A percentile compares a stretch with the other conserved stretches of the same genome.
phyloP scores from a whole-genome alignment of 2,329 filamentous ascomycete species.

The Boeremia exigua region DNA sequence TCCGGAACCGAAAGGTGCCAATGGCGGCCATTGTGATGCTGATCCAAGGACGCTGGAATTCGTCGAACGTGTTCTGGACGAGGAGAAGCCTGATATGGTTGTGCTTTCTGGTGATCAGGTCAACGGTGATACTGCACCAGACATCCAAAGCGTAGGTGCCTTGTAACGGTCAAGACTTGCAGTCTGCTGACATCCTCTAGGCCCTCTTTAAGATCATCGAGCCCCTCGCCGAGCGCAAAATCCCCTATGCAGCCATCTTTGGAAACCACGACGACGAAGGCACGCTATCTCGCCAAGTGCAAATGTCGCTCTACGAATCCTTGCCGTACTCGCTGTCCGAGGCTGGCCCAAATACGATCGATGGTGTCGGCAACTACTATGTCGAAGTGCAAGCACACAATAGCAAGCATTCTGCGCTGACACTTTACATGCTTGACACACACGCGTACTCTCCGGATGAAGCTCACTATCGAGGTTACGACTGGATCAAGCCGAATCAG shows the following conservation, averaged over 20 bases:
- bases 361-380: constrained; percentile 93
- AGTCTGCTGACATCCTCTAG: constrained; percentile 48
- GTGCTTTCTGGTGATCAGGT: constrained; percentile 93
- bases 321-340: constrained; percentile 89
- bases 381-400: constrained; percentile 86
- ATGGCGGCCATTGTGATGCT: constrained; percentile 83
- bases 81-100: constrained; percentile 92
- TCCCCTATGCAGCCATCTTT: constrained; percentile 93
- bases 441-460: constrained; percentile 93
- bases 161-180: background rate
- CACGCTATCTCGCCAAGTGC: constrained; percentile 73
- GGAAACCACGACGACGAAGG: constrained; percentile 98
- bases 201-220: constrained; percentile 93
- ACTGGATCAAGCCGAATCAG: constrained; percentile 94
- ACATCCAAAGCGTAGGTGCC: constrained; percentile 77
- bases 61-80: constrained; percentile 79
- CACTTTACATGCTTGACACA: constrained; percentile 92
- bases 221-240: constrained; percentile 81
- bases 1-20: constrained; percentile 74
- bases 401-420: constrained; percentile 86
- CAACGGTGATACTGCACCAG: constrained; percentile 89
- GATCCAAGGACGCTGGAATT: constrained; percentile 93
- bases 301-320: constrained; percentile 86
- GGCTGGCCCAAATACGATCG: constrained; percentile 80
- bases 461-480: constrained; percentile 86